Evolutionary conservation across 345 rosid species (phyloP).

Genomic region (Eucalyptus cloeziana): DNA sequence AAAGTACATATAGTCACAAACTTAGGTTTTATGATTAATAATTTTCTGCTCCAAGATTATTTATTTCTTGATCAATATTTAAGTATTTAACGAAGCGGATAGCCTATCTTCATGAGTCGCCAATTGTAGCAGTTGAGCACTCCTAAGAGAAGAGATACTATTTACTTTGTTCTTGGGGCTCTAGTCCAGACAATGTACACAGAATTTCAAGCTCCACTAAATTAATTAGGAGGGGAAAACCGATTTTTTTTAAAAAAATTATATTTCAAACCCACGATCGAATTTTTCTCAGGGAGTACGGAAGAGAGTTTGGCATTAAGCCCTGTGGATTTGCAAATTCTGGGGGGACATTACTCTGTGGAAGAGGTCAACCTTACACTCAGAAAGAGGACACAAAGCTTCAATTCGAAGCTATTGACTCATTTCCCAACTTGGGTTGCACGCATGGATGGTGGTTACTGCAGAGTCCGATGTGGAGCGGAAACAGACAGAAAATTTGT

Average conservation of each 20-base stretch:
- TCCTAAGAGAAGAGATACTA: background rate
- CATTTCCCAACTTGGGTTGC: conserved; percentile 3
- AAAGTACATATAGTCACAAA: background rate
- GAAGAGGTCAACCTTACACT: conserved; percentile 10
- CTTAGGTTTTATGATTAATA: background rate
- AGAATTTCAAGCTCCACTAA: background rate
- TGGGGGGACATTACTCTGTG: background rate
- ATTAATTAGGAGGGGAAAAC: background rate
- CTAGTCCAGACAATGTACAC: background rate
- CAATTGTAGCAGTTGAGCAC: background rate
- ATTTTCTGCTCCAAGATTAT: background rate
- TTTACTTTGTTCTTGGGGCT: background rate
- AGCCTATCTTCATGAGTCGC: background rate
- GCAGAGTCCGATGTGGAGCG: background rate
- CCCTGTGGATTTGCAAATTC: conserved; percentile 4
- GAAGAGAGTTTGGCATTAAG: background rate
- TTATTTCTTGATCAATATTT: background rate
- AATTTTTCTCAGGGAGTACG: background rate
- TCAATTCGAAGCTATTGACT: conserved; percentile 30
- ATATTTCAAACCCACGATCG: background rate
- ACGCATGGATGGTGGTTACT: background rate
- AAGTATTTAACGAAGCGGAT: background rate
- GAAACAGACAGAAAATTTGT: background rate
- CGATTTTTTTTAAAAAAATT: background rate
- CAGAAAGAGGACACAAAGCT: conserved; percentile 17